Conservation (phyloP, 257 asterid genomes). For the Capsicum chinense region DNA sequence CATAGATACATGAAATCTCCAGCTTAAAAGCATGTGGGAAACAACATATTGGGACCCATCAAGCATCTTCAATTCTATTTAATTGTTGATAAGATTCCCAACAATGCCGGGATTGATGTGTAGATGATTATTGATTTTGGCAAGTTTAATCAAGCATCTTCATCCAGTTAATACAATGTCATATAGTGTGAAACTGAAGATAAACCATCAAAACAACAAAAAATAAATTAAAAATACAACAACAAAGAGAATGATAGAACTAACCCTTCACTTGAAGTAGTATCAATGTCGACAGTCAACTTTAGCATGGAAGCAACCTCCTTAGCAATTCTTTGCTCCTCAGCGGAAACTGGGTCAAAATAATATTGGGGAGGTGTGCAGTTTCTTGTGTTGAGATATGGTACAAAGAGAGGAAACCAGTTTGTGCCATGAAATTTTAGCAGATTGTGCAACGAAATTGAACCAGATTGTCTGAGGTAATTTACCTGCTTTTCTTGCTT, state of each 20-base stretch:
- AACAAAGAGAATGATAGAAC: slow-evolving; percentile 16
- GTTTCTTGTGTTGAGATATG: background rate
- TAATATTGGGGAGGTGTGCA: background rate
- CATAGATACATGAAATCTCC: background rate
- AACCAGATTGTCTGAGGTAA: background rate
- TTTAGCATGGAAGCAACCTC: slow-evolving; percentile 91
- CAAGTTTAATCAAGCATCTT: slow-evolving; percentile 3
- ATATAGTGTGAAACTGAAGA: background rate
- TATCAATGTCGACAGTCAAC: slow-evolving; percentile 77
- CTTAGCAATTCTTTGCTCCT: slow-evolving; percentile 83
- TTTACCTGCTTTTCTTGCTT: slow-evolving; percentile 86
- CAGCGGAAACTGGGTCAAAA: slow-evolving; percentile 72
- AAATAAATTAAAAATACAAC: background rate
- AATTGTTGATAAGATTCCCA: slow-evolving; percentile 20
- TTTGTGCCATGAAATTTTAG: slow-evolving; percentile 2
- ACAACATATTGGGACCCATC: slow-evolving; percentile 9
- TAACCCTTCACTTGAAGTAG: slow-evolving; percentile 79
- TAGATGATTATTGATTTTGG: background rate
- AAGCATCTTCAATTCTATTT: slow-evolving; percentile 4
- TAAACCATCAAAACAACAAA: background rate
- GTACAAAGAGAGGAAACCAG: background rate
- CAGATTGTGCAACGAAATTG: slow-evolving; percentile 6
- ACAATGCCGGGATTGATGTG: background rate
- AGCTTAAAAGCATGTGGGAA: background rate
- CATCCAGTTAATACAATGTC: background rate